Base-by-base conservation (phyloP, 2,329 filamentous ascomycete genomes). In the Diaporthe amygdali region DNA sequence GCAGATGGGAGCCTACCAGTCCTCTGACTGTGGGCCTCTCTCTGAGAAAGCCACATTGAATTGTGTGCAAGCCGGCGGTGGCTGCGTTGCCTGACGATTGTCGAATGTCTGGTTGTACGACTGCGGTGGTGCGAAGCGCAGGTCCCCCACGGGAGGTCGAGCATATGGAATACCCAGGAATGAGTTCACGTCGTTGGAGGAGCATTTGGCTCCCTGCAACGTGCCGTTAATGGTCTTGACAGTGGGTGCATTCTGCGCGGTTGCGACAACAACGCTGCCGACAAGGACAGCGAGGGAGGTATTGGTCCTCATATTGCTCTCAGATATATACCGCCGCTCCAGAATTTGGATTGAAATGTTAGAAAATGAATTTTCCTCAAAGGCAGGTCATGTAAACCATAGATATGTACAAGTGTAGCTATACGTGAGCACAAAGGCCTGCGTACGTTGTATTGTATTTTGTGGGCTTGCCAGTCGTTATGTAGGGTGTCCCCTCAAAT, bases 91-190 rank as follows among this genome's bases (percentile, higher is more conserved):
- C n/a, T 61, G 64, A 12, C 20, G 37, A 9, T 37, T 27, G 7
- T 55, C 41, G 46, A 46, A 71, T 9, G 54, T 54, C 47, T 67
- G 41, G 5, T 71, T 25, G n/a, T 55, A 71, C 20, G 64, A 25
- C 69, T 61, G 54, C 22, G 69, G 69, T 15, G 69, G 32, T 17
- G 63, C 64, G 20, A 71, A 71, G 30, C 69, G 64, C 25, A 71
- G 66, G 22, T 59, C 39, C 30, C 44, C 69, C 22, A 69, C 44
- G 15, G 69, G 69, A 17, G 69, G 46, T 20, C n/a, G 54, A 15
- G 69, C 69, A 25, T 69, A 71, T 22, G 69, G 69, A 15, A 71
- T 71, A 14, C 61, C 63, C 34, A 71, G 54, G 39, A 68, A 71
- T 2, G 54, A 54, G 54, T 61, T 71, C 37, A 67, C 63, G 6